Percentiles rank a stretch among this genome's conserved stretches.
phyloP scores from a whole-genome alignment of 805 yeast genomes.

The Jamesozyma spencerorum region DNA sequence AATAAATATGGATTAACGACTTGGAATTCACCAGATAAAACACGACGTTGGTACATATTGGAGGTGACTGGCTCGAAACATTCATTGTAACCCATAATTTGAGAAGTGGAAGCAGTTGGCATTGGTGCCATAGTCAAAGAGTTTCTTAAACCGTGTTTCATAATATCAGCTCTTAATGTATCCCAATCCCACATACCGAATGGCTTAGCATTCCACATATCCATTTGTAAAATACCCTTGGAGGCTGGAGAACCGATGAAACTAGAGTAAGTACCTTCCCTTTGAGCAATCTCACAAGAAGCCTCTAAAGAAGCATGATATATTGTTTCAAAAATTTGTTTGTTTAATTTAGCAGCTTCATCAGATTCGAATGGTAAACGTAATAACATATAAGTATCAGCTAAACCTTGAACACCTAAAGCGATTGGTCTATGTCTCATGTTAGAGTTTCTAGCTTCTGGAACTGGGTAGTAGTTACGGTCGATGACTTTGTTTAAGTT shows the following conservation, averaged over 20 bases:
- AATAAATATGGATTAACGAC: conserved; percentile 80
- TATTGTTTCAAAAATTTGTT: conserved; percentile 87
- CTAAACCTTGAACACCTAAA: conserved; percentile 96
- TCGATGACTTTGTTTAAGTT: conserved; percentile 81
- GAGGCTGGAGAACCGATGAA: conserved; percentile 88
- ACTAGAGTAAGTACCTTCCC: conserved; percentile 59
- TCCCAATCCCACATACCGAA: conserved; percentile 85
- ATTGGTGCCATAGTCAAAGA: conserved; percentile 86
- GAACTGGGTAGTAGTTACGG: conserved; percentile 75
- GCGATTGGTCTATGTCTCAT: conserved; percentile 86
- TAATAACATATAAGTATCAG: conserved; percentile 74
- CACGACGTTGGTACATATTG: conserved; percentile 84
- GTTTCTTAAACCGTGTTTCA: conserved; percentile 66
- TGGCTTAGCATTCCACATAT: conserved; percentile 77
- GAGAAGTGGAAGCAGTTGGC: conserved; percentile 98
- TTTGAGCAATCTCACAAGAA: conserved; percentile 69
- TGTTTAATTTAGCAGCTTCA: conserved; percentile 66
- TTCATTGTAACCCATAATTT: conserved; percentile 86
- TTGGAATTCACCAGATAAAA: conserved; percentile 88
- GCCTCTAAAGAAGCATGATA: conserved; percentile 90
- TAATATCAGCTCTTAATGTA: conserved; percentile 48
- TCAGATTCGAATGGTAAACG: conserved; percentile 80
- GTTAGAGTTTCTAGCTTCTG: conserved; percentile 66
- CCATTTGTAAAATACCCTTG: conserved; percentile 74
- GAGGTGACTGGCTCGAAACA: conserved; percentile 96